Evolutionary conservation across 768 basidiomycete genomes (phyloP).

Genomic region (Stropharia rugosoannulata): DNA sequence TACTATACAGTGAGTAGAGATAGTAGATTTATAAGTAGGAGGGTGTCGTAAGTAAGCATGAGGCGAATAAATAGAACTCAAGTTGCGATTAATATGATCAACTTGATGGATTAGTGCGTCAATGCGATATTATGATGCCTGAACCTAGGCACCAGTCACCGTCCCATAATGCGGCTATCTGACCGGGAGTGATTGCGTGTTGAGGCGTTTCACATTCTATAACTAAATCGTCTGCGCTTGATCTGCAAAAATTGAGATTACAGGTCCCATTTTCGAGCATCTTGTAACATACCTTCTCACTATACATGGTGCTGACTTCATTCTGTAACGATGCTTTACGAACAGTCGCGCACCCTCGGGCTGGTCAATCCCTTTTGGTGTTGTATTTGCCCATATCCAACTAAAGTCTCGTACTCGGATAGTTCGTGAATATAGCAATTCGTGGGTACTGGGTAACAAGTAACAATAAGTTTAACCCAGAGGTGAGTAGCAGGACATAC

Average conservation of each 20-base stretch:
- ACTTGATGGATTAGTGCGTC: too few relatives aligned
- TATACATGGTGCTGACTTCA: constrained; percentile 51
- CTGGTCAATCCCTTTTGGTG: constrained; percentile 44
- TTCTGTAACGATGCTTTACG: constrained; percentile 72
- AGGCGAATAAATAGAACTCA: too few relatives aligned
- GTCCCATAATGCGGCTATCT: constrained; percentile 74
- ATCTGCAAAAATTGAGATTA: constrained; percentile 12
- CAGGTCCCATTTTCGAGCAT: neutral
- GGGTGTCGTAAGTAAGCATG: too few relatives aligned
- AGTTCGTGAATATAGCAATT: constrained; percentile 44
- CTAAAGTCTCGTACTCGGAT: constrained; percentile 50
- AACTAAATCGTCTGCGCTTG: constrained; percentile 26
- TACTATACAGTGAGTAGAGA: too few relatives aligned
- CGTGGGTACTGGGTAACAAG: constrained; percentile 49
- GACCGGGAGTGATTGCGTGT: constrained; percentile 74
- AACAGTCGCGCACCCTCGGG: constrained; percentile 45
- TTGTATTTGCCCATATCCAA: constrained; percentile 76
- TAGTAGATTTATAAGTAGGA: too few relatives aligned
- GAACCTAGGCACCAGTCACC: constrained; percentile 83
- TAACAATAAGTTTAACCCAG: neutral
- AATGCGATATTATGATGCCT: constrained; percentile 48
- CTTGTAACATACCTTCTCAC: constrained; percentile 43
- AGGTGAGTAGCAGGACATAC: constrained; percentile 38
- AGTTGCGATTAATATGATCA: too few relatives aligned
- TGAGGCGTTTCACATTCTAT: constrained; percentile 60